Percentiles rank a stretch among this genome's conserved stretches.
phyloP scores from a whole-genome alignment of 1,139 yeast species.

The Citeromyces siamensis region DNA sequence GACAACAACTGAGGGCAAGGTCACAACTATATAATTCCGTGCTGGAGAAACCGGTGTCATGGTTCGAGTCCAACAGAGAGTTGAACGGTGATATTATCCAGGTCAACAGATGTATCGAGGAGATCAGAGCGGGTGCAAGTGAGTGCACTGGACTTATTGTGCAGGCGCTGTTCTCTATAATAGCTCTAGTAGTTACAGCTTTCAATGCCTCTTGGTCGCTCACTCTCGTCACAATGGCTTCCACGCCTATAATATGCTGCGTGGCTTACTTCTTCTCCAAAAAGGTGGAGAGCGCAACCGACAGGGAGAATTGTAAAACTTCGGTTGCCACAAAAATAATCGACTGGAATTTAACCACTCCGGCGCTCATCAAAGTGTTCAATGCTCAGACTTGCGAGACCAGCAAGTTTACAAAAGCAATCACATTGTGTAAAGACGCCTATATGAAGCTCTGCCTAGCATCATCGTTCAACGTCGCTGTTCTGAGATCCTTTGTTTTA shows the following conservation, averaged over 20 bases:
- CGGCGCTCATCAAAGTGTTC: constrained; percentile 47
- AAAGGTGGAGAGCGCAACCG: constrained; percentile 34
- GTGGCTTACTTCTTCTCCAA: constrained; percentile 39
- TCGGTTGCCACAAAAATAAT: constrained; percentile 46
- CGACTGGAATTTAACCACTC: constrained; percentile 59
- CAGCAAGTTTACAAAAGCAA: constrained; percentile 25
- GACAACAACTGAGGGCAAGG: constrained; percentile 52
- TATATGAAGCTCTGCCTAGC: constrained; percentile 35
- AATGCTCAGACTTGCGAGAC: constrained; percentile 45
- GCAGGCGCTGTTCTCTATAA: constrained; percentile 36
- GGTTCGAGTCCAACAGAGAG: constrained; percentile 48
- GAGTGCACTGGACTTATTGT: constrained; percentile 50
- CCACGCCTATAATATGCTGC: constrained; percentile 52
- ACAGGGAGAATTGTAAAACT: constrained; percentile 43
- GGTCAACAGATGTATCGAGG: constrained; percentile 68
- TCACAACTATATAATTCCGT: constrained; percentile 24
- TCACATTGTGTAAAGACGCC: constrained; percentile 31
- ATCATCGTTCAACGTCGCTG: constrained; percentile 44
- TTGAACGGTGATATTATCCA: constrained; percentile 55
- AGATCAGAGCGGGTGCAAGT: constrained; percentile 55
- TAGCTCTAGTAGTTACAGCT: constrained; percentile 53
- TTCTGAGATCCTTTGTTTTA: constrained; percentile 43
- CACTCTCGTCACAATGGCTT: constrained; percentile 60
- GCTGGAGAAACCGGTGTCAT: constrained; percentile 26
- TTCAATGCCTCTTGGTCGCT: constrained; percentile 76